Base-by-base conservation (phyloP, 2,329 filamentous ascomycete genomes). In the Colletotrichum kahawae region DNA sequence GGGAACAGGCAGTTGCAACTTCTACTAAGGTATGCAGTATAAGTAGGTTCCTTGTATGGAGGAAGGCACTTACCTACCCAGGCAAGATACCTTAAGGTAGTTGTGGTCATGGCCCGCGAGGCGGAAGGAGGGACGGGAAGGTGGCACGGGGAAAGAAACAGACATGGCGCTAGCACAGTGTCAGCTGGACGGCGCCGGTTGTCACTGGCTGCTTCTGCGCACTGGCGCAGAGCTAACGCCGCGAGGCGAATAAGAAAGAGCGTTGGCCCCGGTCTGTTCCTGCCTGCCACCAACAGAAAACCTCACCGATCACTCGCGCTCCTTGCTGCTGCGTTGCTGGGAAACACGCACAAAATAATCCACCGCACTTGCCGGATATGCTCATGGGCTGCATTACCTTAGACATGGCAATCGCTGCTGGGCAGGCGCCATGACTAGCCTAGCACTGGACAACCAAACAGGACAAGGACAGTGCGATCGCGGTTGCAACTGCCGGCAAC, bases 101-200 rank as follows among this genome's bases (percentile, higher is more conserved):
- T 10, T 4, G n/a, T 21, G 43, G 43, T 48, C 43, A 48, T 48
- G 43, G 43, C 24, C 24, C 24, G 24, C 43, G 43, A 48, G 21
- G 43, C 43, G 31, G 43, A 71, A 51, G 59, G 72, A 75, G 69
- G 72, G 72, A 67, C 72, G 72, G 72, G 72, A 75, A 56, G 62
- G 38, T 38, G 68, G 71, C 71, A 65, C 54, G 54, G 60, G 67
- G 54, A 51, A 48, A 21, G 24, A 43, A 56, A 48, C 63, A 59
- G 69, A 57, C 57, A 57, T 56, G 36, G 34, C 66, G 71, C 71
- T 71, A 66, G 16, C 59, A 71, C 71, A 66, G 67, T 71, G 67
- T 66, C 60, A 74, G 67, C 71, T 74, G 36, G 34, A 43, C 29
- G 48, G n/a, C 34, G 43, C 29, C 67, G 60, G 48, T 38, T 74